A percentile compares a stretch with the other conserved stretches of the same genome.
phyloP scores from a whole-genome alignment of 1,284 basidiomycete species.

The Naganishia liquefaciens region DNA sequence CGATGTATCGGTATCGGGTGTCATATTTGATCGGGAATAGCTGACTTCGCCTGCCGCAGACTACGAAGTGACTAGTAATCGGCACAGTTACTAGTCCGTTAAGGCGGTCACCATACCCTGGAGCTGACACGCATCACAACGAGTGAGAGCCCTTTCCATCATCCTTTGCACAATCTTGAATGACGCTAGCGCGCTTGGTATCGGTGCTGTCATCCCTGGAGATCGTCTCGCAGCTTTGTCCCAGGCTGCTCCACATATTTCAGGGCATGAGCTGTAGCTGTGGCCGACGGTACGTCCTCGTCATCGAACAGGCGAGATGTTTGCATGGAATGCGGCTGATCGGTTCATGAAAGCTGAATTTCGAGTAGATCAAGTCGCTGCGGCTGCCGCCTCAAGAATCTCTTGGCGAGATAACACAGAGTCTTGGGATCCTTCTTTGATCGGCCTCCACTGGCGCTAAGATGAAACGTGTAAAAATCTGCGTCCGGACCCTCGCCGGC shows the following conservation, averaged over 20 bases:
- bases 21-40: background rate
- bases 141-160: no score
- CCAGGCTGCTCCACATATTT: no score
- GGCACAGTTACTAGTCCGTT: background rate
- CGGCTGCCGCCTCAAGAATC: background rate
- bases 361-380: background rate
- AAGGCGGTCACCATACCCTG: background rate
- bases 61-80: background rate
- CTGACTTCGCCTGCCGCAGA: background rate
- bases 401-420: background rate
- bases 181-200: no score
- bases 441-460: background rate
- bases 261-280: no score
- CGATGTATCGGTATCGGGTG: background rate
- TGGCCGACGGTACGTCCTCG: no score
- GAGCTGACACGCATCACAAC: no score
- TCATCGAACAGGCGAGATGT: no score
- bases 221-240: no score
- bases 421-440: constrained; percentile 1
- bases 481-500: constrained; percentile 1
- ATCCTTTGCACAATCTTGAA: no score
- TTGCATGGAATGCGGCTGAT: no score
- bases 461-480: background rate
- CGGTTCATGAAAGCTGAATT: no score
- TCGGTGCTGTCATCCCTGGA: no score